Percentiles rank a stretch among this genome's conserved stretches.
Evolutionary conservation across 805 yeast genomes (phyloP).

Genomic region (Ogataea henricii): DNA sequence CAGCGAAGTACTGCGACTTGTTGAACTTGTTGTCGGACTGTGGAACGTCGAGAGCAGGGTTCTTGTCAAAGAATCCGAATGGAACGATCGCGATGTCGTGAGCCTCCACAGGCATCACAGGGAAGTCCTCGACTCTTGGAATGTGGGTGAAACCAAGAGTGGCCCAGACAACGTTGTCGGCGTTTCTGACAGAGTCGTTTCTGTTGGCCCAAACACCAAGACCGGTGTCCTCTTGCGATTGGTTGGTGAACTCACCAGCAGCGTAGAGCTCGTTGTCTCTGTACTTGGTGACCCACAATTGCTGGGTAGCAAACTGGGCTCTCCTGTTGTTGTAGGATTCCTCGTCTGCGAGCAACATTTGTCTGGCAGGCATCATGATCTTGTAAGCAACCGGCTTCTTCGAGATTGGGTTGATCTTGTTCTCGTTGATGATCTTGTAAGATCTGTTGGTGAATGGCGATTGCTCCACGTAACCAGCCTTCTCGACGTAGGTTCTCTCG

Average conservation of each 20-base stretch:
- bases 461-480: conserved; percentile 71
- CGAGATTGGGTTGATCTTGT: conserved; percentile 66
- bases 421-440: conserved; percentile 74
- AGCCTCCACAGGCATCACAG: conserved; percentile 85
- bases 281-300: conserved; percentile 81
- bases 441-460: conserved; percentile 76
- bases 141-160: conserved; percentile 80
- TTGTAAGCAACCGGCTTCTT: conserved; percentile 77
- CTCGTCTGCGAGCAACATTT: conserved; percentile 68
- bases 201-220: conserved; percentile 71
- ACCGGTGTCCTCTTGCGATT: conserved; percentile 71
- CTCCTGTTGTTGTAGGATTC: conserved; percentile 67
- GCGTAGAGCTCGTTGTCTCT: conserved; percentile 71
- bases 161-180: conserved; percentile 78
- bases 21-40: conserved; percentile 68
- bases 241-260: conserved; percentile 87
- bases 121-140: conserved; percentile 85
- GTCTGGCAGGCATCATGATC: conserved; percentile 71
- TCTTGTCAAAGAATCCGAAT: conserved; percentile 70
- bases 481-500: conserved; percentile 65
- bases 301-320: conserved; percentile 76
- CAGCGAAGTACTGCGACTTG: conserved; percentile 51
- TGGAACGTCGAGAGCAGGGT: conserved; percentile 80
- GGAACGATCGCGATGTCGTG: conserved; percentile 70
- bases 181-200: conserved; percentile 66